Evolutionary conservation across 2,329 filamentous ascomycete species (phyloP).

Genomic region (Pseudogymnoascus sp.): DNA sequence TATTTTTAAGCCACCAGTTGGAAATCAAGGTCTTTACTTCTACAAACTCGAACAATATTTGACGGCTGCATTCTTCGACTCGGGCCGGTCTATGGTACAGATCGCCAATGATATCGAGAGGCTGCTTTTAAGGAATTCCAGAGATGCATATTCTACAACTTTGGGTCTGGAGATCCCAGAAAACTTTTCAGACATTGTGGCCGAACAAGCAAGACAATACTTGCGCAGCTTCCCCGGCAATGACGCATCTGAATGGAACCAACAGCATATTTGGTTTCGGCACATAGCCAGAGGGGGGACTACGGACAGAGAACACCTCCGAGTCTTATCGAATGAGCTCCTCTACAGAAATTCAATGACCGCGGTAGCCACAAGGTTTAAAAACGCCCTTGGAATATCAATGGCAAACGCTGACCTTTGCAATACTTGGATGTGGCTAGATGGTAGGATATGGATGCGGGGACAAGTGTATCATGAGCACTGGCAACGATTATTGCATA

Average conservation of each 20-base stretch:
- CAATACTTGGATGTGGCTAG: neutral
- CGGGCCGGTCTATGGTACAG: neutral
- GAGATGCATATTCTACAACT: neutral
- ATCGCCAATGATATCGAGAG: neutral
- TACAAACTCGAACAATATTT: neutral
- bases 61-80: neutral
- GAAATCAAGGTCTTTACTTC: neutral
- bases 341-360: neutral
- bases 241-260: neutral
- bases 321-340: neutral
- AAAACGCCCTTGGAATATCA: neutral
- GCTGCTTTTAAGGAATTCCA: neutral
- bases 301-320: neutral
- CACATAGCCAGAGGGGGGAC: neutral
- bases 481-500: neutral
- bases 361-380: neutral
- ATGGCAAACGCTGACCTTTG: neutral
- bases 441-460: neutral
- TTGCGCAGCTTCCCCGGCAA: neutral
- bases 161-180: neutral
- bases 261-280: neutral
- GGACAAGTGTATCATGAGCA: neutral
- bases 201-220: neutral
- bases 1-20: neutral
- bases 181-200: neutral